Conservation (phyloP, 306 rosid genomes). For the Myrica gale region DNA sequence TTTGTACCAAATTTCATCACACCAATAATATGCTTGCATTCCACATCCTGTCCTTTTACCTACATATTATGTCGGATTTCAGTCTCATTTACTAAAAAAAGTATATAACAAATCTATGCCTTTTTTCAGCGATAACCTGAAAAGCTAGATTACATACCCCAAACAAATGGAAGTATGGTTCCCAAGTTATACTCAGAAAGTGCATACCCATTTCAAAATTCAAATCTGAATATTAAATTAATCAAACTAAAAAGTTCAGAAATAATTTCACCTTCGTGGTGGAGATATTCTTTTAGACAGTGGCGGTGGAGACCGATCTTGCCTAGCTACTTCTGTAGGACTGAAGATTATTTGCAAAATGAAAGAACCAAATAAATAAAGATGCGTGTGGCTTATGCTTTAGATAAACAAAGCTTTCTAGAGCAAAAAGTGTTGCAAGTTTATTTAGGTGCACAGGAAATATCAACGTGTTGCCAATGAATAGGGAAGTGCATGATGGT, state of each 20-base stretch:
- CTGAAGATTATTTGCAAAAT: constrained; percentile 19
- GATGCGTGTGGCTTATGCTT: background rate
- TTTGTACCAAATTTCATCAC: background rate
- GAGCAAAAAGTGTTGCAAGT: background rate
- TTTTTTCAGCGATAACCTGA: background rate
- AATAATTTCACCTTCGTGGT: constrained; percentile 56
- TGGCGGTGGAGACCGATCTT: constrained; percentile 76
- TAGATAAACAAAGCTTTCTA: background rate
- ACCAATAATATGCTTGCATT: background rate
- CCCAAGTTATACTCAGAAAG: background rate
- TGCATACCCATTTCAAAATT: background rate
- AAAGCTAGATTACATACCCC: background rate
- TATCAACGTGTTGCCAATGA: background rate
- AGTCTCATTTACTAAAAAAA: constrained; percentile 8
- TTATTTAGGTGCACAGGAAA: background rate
- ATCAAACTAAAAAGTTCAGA: constrained; percentile 6
- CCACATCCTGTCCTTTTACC: background rate
- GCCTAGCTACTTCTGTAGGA: constrained; percentile 55
- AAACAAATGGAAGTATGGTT: background rate
- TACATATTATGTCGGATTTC: background rate
- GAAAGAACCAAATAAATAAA: constrained; percentile 2
- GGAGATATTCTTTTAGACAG: constrained; percentile 68
- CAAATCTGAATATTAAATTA: background rate
- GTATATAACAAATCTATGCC: background rate
- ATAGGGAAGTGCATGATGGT: background rate